A percentile compares a stretch with the other conserved stretches of the same genome.
phyloP scores from a whole-genome alignment of 257 asterid species.

The Solanum gandarillasii region DNA sequence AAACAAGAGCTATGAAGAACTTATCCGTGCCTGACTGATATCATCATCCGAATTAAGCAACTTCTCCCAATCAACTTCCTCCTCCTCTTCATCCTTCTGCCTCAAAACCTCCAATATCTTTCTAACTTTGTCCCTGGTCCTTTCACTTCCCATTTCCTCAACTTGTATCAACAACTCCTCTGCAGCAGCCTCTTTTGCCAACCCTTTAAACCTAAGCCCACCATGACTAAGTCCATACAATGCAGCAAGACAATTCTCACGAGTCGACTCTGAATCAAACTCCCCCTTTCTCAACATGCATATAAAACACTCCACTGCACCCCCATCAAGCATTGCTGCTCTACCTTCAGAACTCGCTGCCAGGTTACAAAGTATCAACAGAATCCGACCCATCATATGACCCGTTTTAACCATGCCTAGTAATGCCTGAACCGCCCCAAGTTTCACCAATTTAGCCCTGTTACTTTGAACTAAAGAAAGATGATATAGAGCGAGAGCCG shows the following conservation, averaged over 20 bases:
- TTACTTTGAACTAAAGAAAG: conserved; percentile 74
- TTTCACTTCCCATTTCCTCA: conserved; percentile 38
- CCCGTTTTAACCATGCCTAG: conserved; percentile 63
- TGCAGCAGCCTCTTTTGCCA: conserved; percentile 85
- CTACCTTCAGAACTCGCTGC: conserved; percentile 71
- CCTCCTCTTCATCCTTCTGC: conserved; percentile 58
- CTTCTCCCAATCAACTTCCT: conserved; percentile 87
- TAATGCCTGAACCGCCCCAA: conserved; percentile 55
- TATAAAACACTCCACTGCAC: conserved; percentile 51
- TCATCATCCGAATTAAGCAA: conserved; percentile 55
- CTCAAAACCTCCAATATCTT: conserved; percentile 60
- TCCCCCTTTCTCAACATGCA: conserved; percentile 33
- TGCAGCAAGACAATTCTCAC: conserved; percentile 59
- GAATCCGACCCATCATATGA: conserved; percentile 49
- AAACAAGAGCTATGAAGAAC: neutral
- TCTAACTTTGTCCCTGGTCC: conserved; percentile 33
- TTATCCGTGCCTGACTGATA: conserved; percentile 17
- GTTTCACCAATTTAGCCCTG: conserved; percentile 65
- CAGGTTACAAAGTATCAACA: conserved; percentile 55
- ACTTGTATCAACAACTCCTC: conserved; percentile 49
- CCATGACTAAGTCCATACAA: conserved; percentile 78
- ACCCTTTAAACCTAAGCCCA: conserved; percentile 80
- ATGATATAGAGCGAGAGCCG: conserved; percentile 77
- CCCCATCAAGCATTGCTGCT: conserved; percentile 65
- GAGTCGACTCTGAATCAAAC: conserved; percentile 31